These are phyloP conservation scores for Bretschneidera sinensis DNA, from an alignment of 345 rosid genomes.

Conservation along the genomic window DNA sequence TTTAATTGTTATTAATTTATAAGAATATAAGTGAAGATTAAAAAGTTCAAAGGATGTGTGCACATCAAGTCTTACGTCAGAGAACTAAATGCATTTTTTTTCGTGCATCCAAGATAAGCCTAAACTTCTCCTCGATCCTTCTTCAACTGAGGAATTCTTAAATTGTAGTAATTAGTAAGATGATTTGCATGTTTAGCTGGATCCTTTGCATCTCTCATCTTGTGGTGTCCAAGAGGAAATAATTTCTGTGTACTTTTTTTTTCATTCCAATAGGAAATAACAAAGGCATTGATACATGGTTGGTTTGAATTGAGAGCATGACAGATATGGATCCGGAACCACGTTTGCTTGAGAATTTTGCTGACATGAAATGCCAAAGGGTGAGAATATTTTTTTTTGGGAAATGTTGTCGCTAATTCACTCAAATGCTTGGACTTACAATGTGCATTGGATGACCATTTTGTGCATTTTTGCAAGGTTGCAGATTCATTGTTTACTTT, in stretches of 20 bases:
- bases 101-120: background rate
- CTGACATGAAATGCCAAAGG: constrained; percentile 33
- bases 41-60: too few relatives aligned
- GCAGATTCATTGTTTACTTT: too few relatives aligned
- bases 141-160: too few relatives aligned
- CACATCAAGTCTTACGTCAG: too few relatives aligned
- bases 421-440: background rate
- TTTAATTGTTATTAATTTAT: too few relatives aligned
- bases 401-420: constrained; percentile 1
- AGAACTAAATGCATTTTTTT: too few relatives aligned
- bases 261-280: constrained; percentile 8
- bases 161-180: too few relatives aligned
- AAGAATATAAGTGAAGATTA: too few relatives aligned
- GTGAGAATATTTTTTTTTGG: constrained; percentile 23
- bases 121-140: too few relatives aligned
- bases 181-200: background rate
- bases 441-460: too few relatives aligned
- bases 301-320: constrained; percentile 18
- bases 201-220: background rate
- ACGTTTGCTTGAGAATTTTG: constrained; percentile 23
- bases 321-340: constrained; percentile 32
- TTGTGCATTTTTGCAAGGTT: too few relatives aligned
- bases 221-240: background rate
- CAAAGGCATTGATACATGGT: constrained; percentile 3
- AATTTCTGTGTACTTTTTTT: background rate